phyloP scores from a whole-genome alignment of 106 monocot genomes.

The Dactylorhiza incarnata region DNA sequence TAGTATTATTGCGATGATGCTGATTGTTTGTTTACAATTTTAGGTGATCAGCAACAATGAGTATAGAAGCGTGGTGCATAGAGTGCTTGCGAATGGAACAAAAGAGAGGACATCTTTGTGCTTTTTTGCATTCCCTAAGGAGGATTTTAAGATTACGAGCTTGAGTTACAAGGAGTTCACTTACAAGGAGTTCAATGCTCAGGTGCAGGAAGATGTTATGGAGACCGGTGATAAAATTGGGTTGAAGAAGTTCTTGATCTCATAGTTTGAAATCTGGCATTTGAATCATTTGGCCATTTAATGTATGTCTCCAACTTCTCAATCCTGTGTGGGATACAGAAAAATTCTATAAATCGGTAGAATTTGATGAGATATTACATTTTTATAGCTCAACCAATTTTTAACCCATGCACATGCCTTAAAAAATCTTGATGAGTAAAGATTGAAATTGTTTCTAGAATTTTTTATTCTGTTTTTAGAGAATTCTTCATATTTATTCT shows the following conservation, averaged over 20 bases:
- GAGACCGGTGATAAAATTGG: slow-evolving; percentile 51
- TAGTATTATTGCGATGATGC: background rate
- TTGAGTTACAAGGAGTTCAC: slow-evolving; percentile 47
- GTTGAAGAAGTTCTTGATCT: slow-evolving; percentile 32
- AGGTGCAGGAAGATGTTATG: slow-evolving; percentile 51
- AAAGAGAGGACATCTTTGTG: slow-evolving; percentile 59
- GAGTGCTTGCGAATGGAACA: slow-evolving; percentile 32
- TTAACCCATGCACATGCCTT: too few relatives aligned
- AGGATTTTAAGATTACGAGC: slow-evolving; percentile 27
- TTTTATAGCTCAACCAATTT: too few relatives aligned
- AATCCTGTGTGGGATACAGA: too few relatives aligned
- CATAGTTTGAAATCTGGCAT: background rate
- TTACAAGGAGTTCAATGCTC: slow-evolving; percentile 43
- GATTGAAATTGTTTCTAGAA: too few relatives aligned
- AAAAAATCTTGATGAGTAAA: too few relatives aligned
- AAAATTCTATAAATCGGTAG: too few relatives aligned
- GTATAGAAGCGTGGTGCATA: slow-evolving; percentile 56
- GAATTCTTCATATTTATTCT: too few relatives aligned
- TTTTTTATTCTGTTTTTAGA: too few relatives aligned
- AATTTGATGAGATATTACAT: too few relatives aligned
- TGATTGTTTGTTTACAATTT: background rate
- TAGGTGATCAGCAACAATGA: slow-evolving; percentile 59
- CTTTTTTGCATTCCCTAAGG: slow-evolving; percentile 63
- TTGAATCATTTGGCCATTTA: background rate
- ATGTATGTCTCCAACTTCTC: too few relatives aligned